These are phyloP conservation scores for Coemansia sp. DNA, from an alignment of 192 early-diverging fungal genomes.

Conservation along the genomic window DNA sequence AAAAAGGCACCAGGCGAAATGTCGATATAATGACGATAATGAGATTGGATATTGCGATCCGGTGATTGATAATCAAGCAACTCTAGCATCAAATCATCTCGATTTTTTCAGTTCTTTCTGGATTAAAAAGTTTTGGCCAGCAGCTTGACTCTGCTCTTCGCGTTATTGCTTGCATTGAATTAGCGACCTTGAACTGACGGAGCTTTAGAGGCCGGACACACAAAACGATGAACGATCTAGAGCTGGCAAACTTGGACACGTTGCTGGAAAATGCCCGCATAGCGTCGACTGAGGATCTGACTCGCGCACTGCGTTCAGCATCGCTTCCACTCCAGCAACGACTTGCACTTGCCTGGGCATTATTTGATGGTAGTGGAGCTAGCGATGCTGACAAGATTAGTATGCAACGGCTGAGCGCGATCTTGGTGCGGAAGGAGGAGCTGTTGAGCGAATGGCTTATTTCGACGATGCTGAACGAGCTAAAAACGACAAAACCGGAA, in stretches of 20 bases:
- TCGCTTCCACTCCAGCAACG: constrained; percentile 25
- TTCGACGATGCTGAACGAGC: constrained; percentile 42
- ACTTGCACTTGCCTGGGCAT: constrained; percentile 30
- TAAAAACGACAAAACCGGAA: constrained; percentile 20
- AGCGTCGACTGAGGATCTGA: constrained; percentile 40
- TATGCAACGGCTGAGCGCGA: constrained; percentile 23
- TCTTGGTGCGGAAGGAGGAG: constrained; percentile 43
- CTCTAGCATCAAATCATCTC: too few relatives aligned
- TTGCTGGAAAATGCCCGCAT: constrained; percentile 15
- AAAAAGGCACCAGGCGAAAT: too few relatives aligned
- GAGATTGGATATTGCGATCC: too few relatives aligned
- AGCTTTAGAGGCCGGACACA: too few relatives aligned
- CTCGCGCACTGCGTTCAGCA: constrained; percentile 28
- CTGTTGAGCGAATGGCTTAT: constrained; percentile 46
- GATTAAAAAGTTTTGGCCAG: too few relatives aligned
- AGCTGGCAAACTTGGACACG: constrained; percentile 11
- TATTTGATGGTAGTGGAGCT: constrained; percentile 27
- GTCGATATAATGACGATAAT: too few relatives aligned
- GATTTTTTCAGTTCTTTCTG: too few relatives aligned
- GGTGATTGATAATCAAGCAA: too few relatives aligned
- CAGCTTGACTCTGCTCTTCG: too few relatives aligned
- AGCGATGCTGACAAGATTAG: background rate
- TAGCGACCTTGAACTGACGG: too few relatives aligned
- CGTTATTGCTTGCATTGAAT: too few relatives aligned
- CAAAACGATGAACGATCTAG: constrained; percentile 5